Conservation (phyloP, 2,329 filamentous ascomycete genomes). For the Emmonsiellopsis sp. region DNA sequence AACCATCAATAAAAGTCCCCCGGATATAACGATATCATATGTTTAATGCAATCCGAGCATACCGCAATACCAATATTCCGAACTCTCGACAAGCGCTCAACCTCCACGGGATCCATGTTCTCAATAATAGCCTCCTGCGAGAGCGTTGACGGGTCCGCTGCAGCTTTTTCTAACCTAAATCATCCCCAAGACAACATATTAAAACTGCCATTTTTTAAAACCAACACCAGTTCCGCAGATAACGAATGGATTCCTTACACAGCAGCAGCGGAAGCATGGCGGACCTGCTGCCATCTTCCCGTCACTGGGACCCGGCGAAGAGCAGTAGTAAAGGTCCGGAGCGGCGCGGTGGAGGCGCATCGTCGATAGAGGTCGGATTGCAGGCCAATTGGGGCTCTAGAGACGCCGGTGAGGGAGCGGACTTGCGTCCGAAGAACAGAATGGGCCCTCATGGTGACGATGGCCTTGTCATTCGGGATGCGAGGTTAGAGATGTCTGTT, state of each 20-base stretch:
- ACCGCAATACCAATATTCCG: slow-evolving; percentile 97
- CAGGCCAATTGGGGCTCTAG: slow-evolving; percentile 25
- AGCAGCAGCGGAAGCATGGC: slow-evolving; percentile 34
- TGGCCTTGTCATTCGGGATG: slow-evolving; percentile 2
- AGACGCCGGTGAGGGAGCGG: slow-evolving; percentile 29
- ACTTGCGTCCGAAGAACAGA: slow-evolving; percentile 31
- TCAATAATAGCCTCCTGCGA: slow-evolving; percentile 61
- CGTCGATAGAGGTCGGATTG: slow-evolving; percentile 27
- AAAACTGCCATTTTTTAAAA: background rate
- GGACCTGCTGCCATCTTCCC: slow-evolving; percentile 34
- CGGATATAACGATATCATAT: slow-evolving; percentile 5
- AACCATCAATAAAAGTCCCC: background rate
- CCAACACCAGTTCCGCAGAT: background rate
- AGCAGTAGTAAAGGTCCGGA: slow-evolving; percentile 24
- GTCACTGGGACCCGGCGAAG: slow-evolving; percentile 29
- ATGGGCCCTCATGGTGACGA: slow-evolving; percentile 30
- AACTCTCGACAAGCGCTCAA: slow-evolving; percentile 66
- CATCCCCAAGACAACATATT: slow-evolving; percentile 5
- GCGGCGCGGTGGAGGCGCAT: slow-evolving; percentile 30
- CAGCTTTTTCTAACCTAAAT: slow-evolving; percentile 47
- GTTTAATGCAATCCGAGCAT: slow-evolving; percentile 24
- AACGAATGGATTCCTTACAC: slow-evolving; percentile 27
- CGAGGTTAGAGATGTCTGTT: background rate
- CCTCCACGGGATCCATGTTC: slow-evolving; percentile 73
- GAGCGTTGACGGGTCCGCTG: slow-evolving; percentile 47